These are phyloP conservation scores for Hypsizygus ulmarius DNA, from an alignment of 1,284 basidiomycete species.

Conservation along the genomic window DNA sequence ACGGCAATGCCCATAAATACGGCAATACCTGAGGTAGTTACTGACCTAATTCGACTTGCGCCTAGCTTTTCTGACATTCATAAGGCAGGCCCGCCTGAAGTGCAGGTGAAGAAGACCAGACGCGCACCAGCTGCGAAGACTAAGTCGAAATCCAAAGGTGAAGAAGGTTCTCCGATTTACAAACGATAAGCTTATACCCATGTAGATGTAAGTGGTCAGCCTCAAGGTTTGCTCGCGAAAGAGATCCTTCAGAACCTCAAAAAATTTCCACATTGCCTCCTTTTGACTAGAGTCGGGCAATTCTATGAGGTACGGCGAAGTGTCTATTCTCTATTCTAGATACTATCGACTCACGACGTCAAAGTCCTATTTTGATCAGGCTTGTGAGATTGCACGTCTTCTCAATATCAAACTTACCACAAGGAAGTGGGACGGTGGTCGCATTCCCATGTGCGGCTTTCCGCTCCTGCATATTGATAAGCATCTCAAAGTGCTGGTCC, in stretches of 20 bases:
- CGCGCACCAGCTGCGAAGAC: no score
- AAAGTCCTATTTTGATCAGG: slow-evolving; percentile 93
- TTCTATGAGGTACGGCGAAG: slow-evolving; percentile 80
- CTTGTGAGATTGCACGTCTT: slow-evolving; percentile 70
- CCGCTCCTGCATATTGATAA: slow-evolving; percentile 84
- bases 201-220: slow-evolving; percentile 22
- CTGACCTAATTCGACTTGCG: not conserved
- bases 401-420: slow-evolving; percentile 81
- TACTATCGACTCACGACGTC: slow-evolving; percentile 10
- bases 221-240: slow-evolving; percentile 58
- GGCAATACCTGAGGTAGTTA: not conserved
- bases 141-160: slow-evolving; percentile 1
- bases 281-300: slow-evolving; percentile 89
- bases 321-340: slow-evolving; percentile 2
- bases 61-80: no score
- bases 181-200: not conserved
- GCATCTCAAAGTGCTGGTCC: slow-evolving; percentile 82
- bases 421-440: slow-evolving; percentile 66
- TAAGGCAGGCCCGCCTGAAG: no score
- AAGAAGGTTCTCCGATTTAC: not conserved
- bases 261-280: slow-evolving; percentile 83
- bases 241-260: slow-evolving; percentile 72
- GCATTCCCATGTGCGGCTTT: slow-evolving; percentile 85
- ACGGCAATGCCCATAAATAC: not conserved
- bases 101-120: no score